Percentiles rank a stretch among this genome's conserved stretches.
phyloP scores from a whole-genome alignment of 148 eudicot species.

The Amaranthus palmeri region DNA sequence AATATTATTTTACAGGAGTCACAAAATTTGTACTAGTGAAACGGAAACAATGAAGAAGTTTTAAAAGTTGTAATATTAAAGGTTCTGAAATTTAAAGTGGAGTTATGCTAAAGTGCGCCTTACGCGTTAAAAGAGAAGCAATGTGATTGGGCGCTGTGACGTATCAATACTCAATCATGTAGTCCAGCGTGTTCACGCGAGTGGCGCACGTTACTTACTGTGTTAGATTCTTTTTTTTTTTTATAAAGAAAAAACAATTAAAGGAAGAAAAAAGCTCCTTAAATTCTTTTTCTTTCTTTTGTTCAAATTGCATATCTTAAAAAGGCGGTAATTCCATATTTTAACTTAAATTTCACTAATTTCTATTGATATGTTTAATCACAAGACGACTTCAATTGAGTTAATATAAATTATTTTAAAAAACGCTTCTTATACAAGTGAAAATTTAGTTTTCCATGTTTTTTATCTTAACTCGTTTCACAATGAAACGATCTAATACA shows the following conservation, averaged over 20 bases:
- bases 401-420: neutral
- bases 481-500: too few relatives aligned
- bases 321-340: too few relatives aligned
- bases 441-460: too few relatives aligned
- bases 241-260: neutral
- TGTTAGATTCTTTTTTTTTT: neutral
- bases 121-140: neutral
- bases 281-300: neutral
- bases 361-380: too few relatives aligned
- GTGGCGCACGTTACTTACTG: neutral
- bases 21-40: too few relatives aligned
- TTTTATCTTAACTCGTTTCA: too few relatives aligned
- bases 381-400: neutral
- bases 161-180: neutral
- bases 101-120: neutral
- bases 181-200: neutral
- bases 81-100: neutral
- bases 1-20: too few relatives aligned
- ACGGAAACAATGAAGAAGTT: too few relatives aligned
- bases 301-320: too few relatives aligned
- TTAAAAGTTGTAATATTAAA: neutral
- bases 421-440: neutral
- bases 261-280: neutral
- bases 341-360: too few relatives aligned
- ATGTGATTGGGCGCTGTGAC: neutral